Evolutionary conservation across 768 basidiomycete species (phyloP).

Genomic region (Suillus subluteus): DNA sequence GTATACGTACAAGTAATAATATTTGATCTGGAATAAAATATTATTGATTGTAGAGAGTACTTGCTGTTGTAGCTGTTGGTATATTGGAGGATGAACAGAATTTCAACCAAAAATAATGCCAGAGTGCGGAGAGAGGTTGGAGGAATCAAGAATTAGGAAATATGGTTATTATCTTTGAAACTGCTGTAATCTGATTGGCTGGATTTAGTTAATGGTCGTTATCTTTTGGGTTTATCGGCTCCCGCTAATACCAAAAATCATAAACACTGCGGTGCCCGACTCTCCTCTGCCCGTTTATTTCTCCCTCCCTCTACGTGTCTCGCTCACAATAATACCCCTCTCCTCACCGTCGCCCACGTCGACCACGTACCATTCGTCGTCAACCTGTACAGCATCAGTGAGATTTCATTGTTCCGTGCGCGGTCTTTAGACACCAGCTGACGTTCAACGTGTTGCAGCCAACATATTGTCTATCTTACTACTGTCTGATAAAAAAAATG

Average conservation of each 20-base stretch:
- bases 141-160: slow-evolving; percentile 1
- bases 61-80: too few species aligned
- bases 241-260: slow-evolving; percentile 39
- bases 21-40: slow-evolving; percentile 12
- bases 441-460: slow-evolving; percentile 3
- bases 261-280: slow-evolving; percentile 30
- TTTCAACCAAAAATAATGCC: not conserved
- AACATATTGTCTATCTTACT: slow-evolving; percentile 36
- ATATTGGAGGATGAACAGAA: not conserved
- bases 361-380: slow-evolving; percentile 1
- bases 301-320: slow-evolving; percentile 21
- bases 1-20: slow-evolving; percentile 31
- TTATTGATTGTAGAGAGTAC: slow-evolving; percentile 16
- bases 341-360: slow-evolving; percentile 9
- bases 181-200: slow-evolving; percentile 39
- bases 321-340: slow-evolving; percentile 6
- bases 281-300: slow-evolving; percentile 29
- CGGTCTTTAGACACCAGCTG: not conserved
- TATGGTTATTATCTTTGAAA: slow-evolving; percentile 27
- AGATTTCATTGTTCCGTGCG: not conserved
- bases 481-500: slow-evolving; percentile 42
- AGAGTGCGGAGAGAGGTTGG: not conserved
- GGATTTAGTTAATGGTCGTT: slow-evolving; percentile 34
- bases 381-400: slow-evolving; percentile 6
- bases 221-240: slow-evolving; percentile 44